A percentile compares a stretch with the other conserved stretches of the same genome.
These are phyloP conservation scores for Penicillium egyptiacum DNA, from an alignment of 495 filamentous ascomycete genomes.

Conservation along the genomic window DNA sequence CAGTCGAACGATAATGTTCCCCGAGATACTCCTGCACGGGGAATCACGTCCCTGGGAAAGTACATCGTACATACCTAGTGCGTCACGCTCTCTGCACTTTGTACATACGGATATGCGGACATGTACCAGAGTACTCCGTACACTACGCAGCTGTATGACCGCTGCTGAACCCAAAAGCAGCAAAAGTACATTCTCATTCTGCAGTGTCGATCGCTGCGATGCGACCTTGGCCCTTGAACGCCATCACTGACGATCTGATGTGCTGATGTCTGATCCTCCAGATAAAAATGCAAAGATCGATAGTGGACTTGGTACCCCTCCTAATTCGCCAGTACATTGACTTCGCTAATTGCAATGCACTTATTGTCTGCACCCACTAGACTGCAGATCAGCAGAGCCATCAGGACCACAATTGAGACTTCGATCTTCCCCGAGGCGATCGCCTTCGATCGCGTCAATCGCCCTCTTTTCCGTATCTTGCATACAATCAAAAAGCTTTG, in stretches of 20 bases:
- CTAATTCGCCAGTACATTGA: neutral
- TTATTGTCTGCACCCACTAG: constrained; percentile 1
- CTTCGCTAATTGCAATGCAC: neutral
- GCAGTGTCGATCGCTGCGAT: constrained; percentile 15
- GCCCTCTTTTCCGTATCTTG: constrained; percentile 18
- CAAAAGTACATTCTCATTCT: constrained; percentile 6
- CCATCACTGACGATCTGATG: neutral
- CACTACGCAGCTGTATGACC: constrained; percentile 8
- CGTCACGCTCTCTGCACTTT: neutral
- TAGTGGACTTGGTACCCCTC: neutral
- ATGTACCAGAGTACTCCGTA: constrained; percentile 1
- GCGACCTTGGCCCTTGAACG: constrained; percentile 6
- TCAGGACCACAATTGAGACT: constrained; percentile 7
- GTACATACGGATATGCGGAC: neutral
- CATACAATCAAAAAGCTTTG: constrained; percentile 15
- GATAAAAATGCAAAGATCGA: constrained; percentile 4
- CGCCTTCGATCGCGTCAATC: constrained; percentile 1
- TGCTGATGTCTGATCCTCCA: constrained; percentile 6
- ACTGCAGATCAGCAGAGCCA: constrained; percentile 13
- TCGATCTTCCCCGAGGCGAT: constrained; percentile 18
- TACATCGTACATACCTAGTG: constrained; percentile 1
- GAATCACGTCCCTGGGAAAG: neutral
- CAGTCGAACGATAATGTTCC: constrained; percentile 16
- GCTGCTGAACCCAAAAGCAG: neutral
- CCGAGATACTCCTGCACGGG: constrained; percentile 21